Evolutionary conservation across 2,329 filamentous ascomycete genomes (phyloP), one percentile per base, ranked within the genome.

Genomic region (Xenosphaeropsis pyriputrescens): DNA sequence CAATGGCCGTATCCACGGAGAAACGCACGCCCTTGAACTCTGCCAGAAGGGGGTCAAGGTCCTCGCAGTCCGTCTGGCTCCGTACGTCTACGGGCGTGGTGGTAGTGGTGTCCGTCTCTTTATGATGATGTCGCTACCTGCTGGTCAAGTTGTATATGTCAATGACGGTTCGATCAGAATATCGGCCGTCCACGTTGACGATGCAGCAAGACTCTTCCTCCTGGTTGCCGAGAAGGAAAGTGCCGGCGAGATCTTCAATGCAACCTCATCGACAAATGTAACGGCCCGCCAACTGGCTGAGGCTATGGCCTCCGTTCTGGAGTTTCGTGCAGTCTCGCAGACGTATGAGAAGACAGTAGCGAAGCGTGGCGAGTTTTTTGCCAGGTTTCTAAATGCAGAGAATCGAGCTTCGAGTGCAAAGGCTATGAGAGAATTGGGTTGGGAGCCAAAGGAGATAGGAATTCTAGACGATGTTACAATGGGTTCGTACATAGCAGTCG

Each of bases 181-280:
- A 26, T 26, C 22, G 22, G 22, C 22, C 22, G 42, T 34, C 37
- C 38, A 35, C 34, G 35, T 26, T 34, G 38, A 34, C 38, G 38
- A 34, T 34, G 29, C 37, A 38, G 35, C 29, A n/a, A 31, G 31
- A 15, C 31, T 32, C 4, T 32, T 13, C 16, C 31, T 15, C 6
- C 16, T 32, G 12, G 31, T 11, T 15, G 14, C 16, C 12, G 31
- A 32, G 31, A 32, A 32, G 31, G 31, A 13, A 18, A 5, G 8
- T 32, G 12, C 5, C 8, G 31, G 31, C 6, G 16, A 18, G 2
- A 12, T 7, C 6, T 32, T 7, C 31, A 15, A 32, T 32, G 31
- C 31, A 14, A 18, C 16, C 8, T 15, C 31, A 7, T 15, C 14
- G 2, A 18, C 14, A 18, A 18, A 18, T 18, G 16, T 32, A 14